Percentiles rank a stretch among this genome's conserved stretches.
Evolutionary conservation across 2,329 filamentous ascomycete genomes (phyloP).

Genomic region (Proliferodiscus dingleyae): DNA sequence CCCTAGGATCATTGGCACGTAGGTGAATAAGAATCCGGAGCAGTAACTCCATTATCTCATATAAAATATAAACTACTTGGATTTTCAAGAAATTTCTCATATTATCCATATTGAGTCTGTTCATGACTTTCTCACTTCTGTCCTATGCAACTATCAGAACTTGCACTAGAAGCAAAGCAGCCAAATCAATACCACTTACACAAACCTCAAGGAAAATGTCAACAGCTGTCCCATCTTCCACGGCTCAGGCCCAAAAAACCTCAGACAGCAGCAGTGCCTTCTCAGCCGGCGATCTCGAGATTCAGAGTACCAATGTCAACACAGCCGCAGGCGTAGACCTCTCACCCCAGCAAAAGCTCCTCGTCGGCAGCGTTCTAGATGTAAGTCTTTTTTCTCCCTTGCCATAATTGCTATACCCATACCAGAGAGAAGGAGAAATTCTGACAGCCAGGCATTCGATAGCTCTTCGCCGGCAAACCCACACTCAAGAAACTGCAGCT

Average conservation of each 20-base stretch:
- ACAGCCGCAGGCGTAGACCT: constrained; percentile 47
- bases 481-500: constrained; percentile 54
- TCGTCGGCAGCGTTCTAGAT: constrained; percentile 56
- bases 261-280: neutral
- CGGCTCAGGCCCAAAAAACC: constrained; percentile 17
- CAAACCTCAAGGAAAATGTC: constrained; percentile 22
- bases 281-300: constrained; percentile 25
- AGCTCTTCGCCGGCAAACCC: constrained; percentile 56
- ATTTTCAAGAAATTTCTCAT: too few relatives aligned
- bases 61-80: too few relatives aligned
- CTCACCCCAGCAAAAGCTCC: constrained; percentile 44
- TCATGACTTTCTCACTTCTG: constrained; percentile 10
- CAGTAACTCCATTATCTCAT: neutral
- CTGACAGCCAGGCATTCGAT: too few relatives aligned
- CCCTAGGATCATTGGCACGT: neutral
- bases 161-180: neutral
- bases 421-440: too few relatives aligned
- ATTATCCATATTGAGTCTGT: too few relatives aligned
- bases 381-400: constrained; percentile 23
- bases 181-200: neutral
- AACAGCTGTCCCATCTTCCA: constrained; percentile 26
- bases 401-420: neutral
- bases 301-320: constrained; percentile 51
- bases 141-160: neutral
- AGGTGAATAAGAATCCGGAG: neutral